phyloP scores from a whole-genome alignment of 371 early-diverging fungal genomes.

The Lichtheimia hyalospora region DNA sequence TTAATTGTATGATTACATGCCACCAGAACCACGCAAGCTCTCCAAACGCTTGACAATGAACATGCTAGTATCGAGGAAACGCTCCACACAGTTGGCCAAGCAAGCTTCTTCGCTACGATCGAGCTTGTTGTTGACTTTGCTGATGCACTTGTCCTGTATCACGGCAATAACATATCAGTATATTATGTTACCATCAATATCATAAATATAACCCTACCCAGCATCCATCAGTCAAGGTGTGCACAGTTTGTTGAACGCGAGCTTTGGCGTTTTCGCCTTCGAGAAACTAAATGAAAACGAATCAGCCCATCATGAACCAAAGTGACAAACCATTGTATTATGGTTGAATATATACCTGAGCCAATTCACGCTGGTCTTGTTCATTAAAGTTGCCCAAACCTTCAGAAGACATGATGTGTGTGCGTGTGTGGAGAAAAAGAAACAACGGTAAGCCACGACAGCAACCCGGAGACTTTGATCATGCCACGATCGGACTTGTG shows the following conservation, averaged over 20 bases:
- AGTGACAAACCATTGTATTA: neutral
- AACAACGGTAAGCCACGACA: conserved; percentile 18
- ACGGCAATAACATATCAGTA: neutral
- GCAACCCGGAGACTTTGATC: no score
- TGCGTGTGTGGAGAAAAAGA: neutral
- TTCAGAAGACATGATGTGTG: neutral
- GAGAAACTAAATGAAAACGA: conserved; percentile 42
- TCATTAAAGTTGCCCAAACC: conserved; percentile 49
- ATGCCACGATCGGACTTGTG: no score
- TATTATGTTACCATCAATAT: neutral
- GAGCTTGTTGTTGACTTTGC: conserved; percentile 68
- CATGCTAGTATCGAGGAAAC: conserved; percentile 78
- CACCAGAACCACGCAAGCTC: conserved; percentile 35
- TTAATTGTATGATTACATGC: conserved; percentile 9
- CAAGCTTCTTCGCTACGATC: conserved; percentile 70
- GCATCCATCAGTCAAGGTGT: conserved; percentile 73
- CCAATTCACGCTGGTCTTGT: conserved; percentile 62
- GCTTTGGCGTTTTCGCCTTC: conserved; percentile 76
- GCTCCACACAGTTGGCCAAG: conserved; percentile 79
- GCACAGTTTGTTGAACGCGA: conserved; percentile 69
- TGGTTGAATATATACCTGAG: conserved; percentile 25
- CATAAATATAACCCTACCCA: conserved; percentile 43
- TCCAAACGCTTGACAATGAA: conserved; percentile 72
- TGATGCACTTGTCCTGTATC: conserved; percentile 70
- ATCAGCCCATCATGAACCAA: neutral